A percentile compares a stretch with the other conserved stretches of the same genome.
These are phyloP conservation scores for Saccharomycopsis vini DNA, from an alignment of 805 yeast genomes.

Conservation along the genomic window DNA sequence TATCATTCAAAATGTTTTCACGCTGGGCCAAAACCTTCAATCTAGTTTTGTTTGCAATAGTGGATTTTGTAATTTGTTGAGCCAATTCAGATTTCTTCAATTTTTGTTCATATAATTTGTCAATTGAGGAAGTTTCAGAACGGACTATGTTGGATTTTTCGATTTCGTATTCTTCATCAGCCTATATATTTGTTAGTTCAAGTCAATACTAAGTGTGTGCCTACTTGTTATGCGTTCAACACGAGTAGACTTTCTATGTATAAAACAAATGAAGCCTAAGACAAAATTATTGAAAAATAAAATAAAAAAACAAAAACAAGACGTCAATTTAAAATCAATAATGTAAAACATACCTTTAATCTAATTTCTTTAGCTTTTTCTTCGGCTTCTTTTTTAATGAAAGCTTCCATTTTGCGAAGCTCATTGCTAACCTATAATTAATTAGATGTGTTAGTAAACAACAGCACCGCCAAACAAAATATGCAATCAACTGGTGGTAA, in stretches of 20 bases:
- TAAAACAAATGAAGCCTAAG: not conserved
- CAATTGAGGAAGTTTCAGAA: constrained; percentile 83
- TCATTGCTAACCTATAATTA: constrained; percentile 94
- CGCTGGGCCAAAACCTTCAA: constrained; percentile 81
- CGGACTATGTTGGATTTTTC: constrained; percentile 95
- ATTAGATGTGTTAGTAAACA: constrained; percentile 9
- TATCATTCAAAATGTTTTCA: constrained; percentile 66
- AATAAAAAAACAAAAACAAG: not conserved
- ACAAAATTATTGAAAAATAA: not conserved
- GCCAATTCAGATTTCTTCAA: constrained; percentile 86
- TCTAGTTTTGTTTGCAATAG: constrained; percentile 91
- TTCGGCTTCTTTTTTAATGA: constrained; percentile 97
- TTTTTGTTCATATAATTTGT: constrained; percentile 66
- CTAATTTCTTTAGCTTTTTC: constrained; percentile 96
- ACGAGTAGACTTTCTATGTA: too few relatives aligned
- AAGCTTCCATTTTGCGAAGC: constrained; percentile 95
- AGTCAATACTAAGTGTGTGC: too few relatives aligned
- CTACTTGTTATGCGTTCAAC: too few relatives aligned
- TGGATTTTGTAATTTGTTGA: constrained; percentile 92
- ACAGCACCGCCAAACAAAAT: not conserved
- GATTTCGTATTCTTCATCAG: constrained; percentile 97
- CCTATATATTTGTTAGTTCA: constrained; percentile 34
- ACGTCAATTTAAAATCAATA: not conserved
- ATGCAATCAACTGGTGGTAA: not conserved
- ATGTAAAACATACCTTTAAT: constrained; percentile 57